phyloP scores from a whole-genome alignment of 2,329 filamentous ascomycete species.

The Simplicillium aogashimaense region DNA sequence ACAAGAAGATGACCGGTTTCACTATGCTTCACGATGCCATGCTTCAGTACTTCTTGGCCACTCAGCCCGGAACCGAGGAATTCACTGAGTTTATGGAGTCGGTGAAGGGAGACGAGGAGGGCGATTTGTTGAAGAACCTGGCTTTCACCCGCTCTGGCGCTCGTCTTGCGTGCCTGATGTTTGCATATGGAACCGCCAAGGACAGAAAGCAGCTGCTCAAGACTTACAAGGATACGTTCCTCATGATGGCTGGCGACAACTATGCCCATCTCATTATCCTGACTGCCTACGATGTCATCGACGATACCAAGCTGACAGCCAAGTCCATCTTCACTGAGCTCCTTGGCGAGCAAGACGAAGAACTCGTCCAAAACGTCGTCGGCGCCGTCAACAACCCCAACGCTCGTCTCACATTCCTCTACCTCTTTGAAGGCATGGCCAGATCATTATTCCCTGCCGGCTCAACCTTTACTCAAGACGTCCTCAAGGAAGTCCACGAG shows the following conservation, averaged over 20 bases:
- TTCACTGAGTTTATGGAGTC: constrained; percentile 81
- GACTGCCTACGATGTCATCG: constrained; percentile 80
- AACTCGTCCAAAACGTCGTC: constrained; percentile 53
- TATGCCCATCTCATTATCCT: constrained; percentile 75
- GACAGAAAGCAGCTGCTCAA: constrained; percentile 84
- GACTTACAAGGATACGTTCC: constrained; percentile 82
- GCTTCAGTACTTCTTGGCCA: constrained; percentile 88
- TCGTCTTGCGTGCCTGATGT: constrained; percentile 66
- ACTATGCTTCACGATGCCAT: constrained; percentile 98
- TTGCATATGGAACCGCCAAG: constrained; percentile 83
- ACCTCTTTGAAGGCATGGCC: constrained; percentile 64
- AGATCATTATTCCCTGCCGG: constrained; percentile 50
- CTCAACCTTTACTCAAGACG: constrained; percentile 55
- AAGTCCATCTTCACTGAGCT: constrained; percentile 86
- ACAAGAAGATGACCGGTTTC: constrained; percentile 95
- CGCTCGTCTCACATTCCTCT: constrained; percentile 61
- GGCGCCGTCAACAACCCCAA: constrained; percentile 56
- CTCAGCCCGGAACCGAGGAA: constrained; percentile 68
- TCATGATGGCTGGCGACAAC: constrained; percentile 72
- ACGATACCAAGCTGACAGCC: constrained; percentile 81
- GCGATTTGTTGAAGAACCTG: constrained; percentile 87
- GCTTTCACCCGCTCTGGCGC: constrained; percentile 89
- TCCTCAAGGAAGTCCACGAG: constrained; percentile 68
- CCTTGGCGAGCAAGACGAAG: constrained; percentile 58
- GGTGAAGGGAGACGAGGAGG: constrained; percentile 83